These are phyloP conservation scores for Sisymbrium altissimum DNA, from an alignment of 345 rosid species.

Conservation along the genomic window DNA sequence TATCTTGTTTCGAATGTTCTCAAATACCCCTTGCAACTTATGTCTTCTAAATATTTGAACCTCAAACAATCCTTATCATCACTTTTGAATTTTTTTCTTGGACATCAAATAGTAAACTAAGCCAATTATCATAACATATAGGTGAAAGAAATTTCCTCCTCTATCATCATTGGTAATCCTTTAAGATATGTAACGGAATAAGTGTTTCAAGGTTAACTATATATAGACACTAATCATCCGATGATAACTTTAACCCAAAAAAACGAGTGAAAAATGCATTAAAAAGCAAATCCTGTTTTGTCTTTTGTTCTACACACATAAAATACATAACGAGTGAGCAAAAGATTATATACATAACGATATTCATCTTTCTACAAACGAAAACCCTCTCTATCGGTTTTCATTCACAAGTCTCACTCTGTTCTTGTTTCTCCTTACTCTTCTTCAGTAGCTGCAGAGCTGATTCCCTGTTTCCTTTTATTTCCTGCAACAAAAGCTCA, in stretches of 20 bases:
- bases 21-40: not conserved
- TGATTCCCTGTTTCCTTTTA: not conserved
- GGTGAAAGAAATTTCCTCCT: too few relatives aligned
- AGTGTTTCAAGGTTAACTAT: too few relatives aligned
- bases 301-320: slow-evolving; percentile 11
- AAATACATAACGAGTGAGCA: not conserved
- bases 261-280: not conserved
- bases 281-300: not conserved
- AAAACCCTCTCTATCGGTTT: not conserved
- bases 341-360: not conserved
- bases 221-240: too few relatives aligned
- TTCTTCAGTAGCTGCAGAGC: not conserved
- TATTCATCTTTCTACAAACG: not conserved
- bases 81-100: too few relatives aligned
- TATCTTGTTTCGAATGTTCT: not conserved
- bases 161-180: too few relatives aligned
- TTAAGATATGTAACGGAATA: too few relatives aligned
- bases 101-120: too few relatives aligned
- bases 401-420: not conserved
- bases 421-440: slow-evolving; percentile 1
- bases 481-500: slow-evolving; percentile 22
- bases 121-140: too few relatives aligned
- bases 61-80: not conserved
- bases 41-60: not conserved
- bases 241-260: not conserved